Conservation (phyloP, 1,284 basidiomycete species). For the Malassezia brasiliensis region DNA sequence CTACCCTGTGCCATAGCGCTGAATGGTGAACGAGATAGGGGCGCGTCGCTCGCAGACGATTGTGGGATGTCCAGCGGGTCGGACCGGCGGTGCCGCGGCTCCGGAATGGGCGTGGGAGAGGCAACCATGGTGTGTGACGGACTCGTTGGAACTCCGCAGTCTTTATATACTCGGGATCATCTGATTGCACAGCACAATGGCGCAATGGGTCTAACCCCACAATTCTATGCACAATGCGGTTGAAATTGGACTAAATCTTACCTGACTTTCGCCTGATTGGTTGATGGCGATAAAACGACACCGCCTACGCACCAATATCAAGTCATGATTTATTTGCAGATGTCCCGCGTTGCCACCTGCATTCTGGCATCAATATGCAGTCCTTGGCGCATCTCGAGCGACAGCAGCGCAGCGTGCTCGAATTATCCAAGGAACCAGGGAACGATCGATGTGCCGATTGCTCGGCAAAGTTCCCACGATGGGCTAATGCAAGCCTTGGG, state of each 20-base stretch:
- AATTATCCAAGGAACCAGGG: slow-evolving; percentile 61
- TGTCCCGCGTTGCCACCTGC: background rate
- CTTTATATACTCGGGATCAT: slow-evolving; percentile 1
- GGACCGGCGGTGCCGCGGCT: background rate
- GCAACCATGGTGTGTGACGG: background rate
- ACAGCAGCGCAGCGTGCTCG: slow-evolving; percentile 60
- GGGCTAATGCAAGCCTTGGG: slow-evolving; percentile 65
- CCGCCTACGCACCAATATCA: background rate
- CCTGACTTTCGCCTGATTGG: background rate
- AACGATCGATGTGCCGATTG: slow-evolving; percentile 81
- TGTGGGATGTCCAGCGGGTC: slow-evolving; percentile 1
- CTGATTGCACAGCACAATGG: slow-evolving; percentile 1
- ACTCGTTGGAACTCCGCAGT: background rate
- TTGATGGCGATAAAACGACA: background rate
- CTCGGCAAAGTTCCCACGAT: slow-evolving; percentile 63
- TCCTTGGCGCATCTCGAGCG: slow-evolving; percentile 52
- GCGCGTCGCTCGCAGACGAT: background rate
- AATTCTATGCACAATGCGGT: background rate
- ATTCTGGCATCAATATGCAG: slow-evolving; percentile 21
- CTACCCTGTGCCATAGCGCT: background rate
- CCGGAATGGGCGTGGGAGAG: slow-evolving; percentile 2
- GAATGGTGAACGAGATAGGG: background rate
- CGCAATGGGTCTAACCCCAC: background rate
- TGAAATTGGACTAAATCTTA: background rate
- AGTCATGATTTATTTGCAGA: too few relatives aligned